These are phyloP conservation scores for Begonia masoniana DNA, from an alignment of 306 rosid species.

Conservation along the genomic window DNA sequence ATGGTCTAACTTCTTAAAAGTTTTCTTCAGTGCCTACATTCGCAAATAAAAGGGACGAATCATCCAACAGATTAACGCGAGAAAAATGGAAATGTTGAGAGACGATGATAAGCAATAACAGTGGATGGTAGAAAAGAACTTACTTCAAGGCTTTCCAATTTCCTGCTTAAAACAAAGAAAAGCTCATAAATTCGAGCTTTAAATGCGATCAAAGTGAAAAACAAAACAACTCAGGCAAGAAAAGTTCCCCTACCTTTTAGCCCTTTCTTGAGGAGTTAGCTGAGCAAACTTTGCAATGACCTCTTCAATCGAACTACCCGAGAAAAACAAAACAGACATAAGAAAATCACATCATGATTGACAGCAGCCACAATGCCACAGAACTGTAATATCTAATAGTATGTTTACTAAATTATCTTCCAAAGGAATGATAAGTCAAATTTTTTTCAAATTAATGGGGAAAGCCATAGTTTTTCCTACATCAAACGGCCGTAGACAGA, in stretches of 20 bases:
- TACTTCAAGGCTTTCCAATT: constrained; percentile 79
- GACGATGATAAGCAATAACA: not conserved
- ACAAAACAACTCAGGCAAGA: not conserved
- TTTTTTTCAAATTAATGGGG: too few relatives aligned
- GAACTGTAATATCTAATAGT: too few relatives aligned
- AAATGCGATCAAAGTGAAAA: too few relatives aligned
- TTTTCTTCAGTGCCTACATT: constrained; percentile 62
- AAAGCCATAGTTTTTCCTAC: too few relatives aligned
- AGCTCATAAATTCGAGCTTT: constrained; percentile 10
- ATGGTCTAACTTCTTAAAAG: constrained; percentile 75
- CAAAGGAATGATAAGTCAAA: too few relatives aligned
- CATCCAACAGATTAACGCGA: not conserved
- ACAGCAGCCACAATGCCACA: too few relatives aligned
- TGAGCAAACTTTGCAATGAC: constrained; percentile 69
- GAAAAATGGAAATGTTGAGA: too few relatives aligned
- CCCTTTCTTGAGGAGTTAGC: constrained; percentile 68
- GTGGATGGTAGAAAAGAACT: constrained; percentile 20
- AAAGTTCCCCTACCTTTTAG: constrained; percentile 37
- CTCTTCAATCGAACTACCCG: constrained; percentile 46
- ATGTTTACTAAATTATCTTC: too few relatives aligned
- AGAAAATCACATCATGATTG: not conserved
- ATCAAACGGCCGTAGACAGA: too few relatives aligned
- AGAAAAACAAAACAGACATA: constrained; percentile 2
- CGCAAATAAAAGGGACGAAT: constrained; percentile 20
- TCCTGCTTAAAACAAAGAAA: constrained; percentile 42